Evolutionary conservation across 495 filamentous ascomycete species (phyloP).

Genomic region (Chaetomium tenue): DNA sequence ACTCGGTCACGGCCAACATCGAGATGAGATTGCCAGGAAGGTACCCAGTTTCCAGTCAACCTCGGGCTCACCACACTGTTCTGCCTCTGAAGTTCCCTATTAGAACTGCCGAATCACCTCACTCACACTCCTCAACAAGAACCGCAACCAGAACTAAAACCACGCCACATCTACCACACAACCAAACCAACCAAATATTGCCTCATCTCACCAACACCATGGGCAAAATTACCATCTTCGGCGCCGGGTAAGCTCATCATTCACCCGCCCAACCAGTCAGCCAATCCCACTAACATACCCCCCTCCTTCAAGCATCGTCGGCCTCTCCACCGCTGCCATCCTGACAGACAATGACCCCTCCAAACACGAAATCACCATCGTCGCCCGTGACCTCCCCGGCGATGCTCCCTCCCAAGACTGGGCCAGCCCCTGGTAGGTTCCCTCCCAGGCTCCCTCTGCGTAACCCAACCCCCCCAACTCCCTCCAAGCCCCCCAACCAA

Average conservation of each 20-base stretch:
- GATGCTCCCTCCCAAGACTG: conserved; percentile 21
- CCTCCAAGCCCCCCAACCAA: neutral
- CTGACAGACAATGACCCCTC: conserved; percentile 8
- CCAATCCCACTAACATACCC: neutral
- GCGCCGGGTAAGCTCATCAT: conserved; percentile 21
- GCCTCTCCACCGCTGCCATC: conserved; percentile 17
- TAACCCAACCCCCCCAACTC: neutral
- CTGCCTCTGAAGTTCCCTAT: neutral
- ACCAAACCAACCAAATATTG: neutral
- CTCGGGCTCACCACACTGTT: neutral
- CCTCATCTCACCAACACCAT: conserved; percentile 4
- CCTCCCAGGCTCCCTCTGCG: neutral
- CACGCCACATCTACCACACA: neutral
- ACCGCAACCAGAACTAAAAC: neutral
- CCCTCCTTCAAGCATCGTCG: conserved; percentile 14
- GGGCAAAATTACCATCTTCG: conserved; percentile 25
- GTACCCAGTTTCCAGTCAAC: too few relatives aligned
- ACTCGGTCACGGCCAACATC: too few relatives aligned
- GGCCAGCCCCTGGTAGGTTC: conserved; percentile 28
- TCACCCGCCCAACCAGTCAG: neutral
- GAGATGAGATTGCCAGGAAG: too few relatives aligned
- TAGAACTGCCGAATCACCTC: neutral
- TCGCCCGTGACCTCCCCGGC: conserved; percentile 27
- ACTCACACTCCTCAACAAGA: neutral
- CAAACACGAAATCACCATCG: conserved; percentile 20